These are phyloP conservation scores for Canavalia ensiformis DNA, from an alignment of 306 rosid species.

Conservation along the genomic window DNA sequence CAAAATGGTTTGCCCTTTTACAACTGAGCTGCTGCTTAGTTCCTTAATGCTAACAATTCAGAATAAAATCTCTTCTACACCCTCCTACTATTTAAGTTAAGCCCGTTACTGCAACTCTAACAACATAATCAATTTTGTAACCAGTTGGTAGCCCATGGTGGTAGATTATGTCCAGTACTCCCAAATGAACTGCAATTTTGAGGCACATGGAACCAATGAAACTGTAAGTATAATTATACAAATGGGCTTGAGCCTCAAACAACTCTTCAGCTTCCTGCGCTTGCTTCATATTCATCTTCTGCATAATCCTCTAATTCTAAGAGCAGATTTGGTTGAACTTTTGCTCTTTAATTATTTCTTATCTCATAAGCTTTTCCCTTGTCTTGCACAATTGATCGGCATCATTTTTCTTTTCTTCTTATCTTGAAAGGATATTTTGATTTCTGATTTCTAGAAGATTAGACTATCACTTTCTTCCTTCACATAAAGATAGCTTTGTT, in stretches of 20 bases:
- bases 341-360: background rate
- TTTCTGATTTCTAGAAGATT: background rate
- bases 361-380: background rate
- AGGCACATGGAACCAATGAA: conserved; percentile 47
- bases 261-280: conserved; percentile 31
- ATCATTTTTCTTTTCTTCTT: background rate
- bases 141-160: conserved; percentile 48
- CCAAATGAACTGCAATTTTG: conserved; percentile 43
- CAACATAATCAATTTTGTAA: too few relatives aligned
- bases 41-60: too few relatives aligned
- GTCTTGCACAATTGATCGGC: background rate
- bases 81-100: too few relatives aligned
- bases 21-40: background rate
- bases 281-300: conserved; percentile 36
- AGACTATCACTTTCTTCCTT: background rate
- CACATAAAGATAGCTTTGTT: background rate
- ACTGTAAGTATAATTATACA: conserved; percentile 23
- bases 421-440: background rate
- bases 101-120: too few relatives aligned
- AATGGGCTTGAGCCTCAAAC: conserved; percentile 46
- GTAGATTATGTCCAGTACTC: conserved; percentile 46
- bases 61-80: too few relatives aligned
- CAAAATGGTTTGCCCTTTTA: background rate
- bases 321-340: background rate
- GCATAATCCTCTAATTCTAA: background rate